Base-by-base conservation (phyloP, 345 rosid genomes). In the Cardamine resedifolia region DNA sequence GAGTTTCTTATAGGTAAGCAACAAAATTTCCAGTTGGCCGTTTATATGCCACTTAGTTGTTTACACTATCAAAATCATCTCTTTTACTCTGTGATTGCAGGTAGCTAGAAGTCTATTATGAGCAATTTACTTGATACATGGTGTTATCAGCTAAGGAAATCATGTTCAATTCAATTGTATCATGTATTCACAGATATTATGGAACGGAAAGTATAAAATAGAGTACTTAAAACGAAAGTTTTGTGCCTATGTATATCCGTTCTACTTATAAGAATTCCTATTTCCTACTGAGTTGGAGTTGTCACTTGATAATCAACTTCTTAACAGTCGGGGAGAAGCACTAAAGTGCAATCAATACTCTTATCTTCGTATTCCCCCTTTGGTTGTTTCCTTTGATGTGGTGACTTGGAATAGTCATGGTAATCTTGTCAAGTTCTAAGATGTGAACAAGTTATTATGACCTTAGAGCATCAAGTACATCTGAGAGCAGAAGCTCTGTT, bases 121-220 rank as follows among this genome's bases (percentile, higher is more conserved):
- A 15, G 64, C 50, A 60, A 34, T 43, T 48, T 20, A 61, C 21
- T 21, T 61, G 58, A 43, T 75, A 61, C 64, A 44, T 53, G 64
- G 44, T 43, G 47, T 31, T 43, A 61, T 33, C 41, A 53, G 50
- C 28, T 24, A 34, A 26, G 14, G 11, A 51, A 43, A 53, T 24
- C 31, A 43, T 59, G 56, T 75, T 68, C 57, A 44, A 1, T 62
- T 62, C 68, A 68, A 62, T 27, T 75, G 79, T 75, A 53, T 61
- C 65, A 75, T 75, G 58, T 75, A 75, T 68, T 62, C 57, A 43
- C 60, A 14, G 31, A 68, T 61, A 45, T 61, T 62, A 31, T 52
- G 51, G 64, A 33, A 45, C 52, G 69, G 28, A 31, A 60, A 68
- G 26, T 66, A 20, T 66, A 47, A 58, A 20, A 33, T 12, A 49